These are phyloP conservation scores for Friedmanniomyces endolithicus DNA, from an alignment of 495 filamentous ascomycete species.

Conservation along the genomic window DNA sequence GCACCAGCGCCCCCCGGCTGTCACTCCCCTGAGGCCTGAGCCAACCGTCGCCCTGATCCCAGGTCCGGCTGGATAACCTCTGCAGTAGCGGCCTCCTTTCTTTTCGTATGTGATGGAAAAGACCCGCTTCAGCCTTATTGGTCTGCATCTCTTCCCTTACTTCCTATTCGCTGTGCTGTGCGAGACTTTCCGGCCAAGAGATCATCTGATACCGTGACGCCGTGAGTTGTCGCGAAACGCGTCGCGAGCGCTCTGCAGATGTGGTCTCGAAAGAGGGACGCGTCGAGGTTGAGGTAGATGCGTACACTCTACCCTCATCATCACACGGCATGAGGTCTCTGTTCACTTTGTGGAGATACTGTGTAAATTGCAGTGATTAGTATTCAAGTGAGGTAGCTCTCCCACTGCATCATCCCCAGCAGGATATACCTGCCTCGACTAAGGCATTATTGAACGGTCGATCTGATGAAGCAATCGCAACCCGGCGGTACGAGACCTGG, in stretches of 20 bases:
- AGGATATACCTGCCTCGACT: no score
- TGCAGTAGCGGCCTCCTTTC: conserved; percentile 11
- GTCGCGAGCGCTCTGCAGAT: neutral
- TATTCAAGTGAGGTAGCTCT: no score
- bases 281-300: no score
- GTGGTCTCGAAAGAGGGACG: no score
- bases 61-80: neutral
- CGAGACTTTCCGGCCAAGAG: neutral
- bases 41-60: neutral
- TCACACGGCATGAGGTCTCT: no score
- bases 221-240: neutral
- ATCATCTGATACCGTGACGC: neutral
- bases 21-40: conserved; percentile 9
- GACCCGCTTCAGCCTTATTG: conserved; percentile 2
- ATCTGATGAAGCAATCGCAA: neutral
- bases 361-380: no score
- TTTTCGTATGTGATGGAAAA: neutral
- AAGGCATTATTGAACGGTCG: no score
- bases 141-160: neutral
- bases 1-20: conserved; percentile 1
- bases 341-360: no score
- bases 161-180: neutral
- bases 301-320: no score
- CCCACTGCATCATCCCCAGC: no score
- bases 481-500: neutral